Percentiles rank a stretch among this genome's conserved stretches.
These are phyloP conservation scores for Sisymbrium irio DNA, from an alignment of 345 rosid species.

Conservation along the genomic window DNA sequence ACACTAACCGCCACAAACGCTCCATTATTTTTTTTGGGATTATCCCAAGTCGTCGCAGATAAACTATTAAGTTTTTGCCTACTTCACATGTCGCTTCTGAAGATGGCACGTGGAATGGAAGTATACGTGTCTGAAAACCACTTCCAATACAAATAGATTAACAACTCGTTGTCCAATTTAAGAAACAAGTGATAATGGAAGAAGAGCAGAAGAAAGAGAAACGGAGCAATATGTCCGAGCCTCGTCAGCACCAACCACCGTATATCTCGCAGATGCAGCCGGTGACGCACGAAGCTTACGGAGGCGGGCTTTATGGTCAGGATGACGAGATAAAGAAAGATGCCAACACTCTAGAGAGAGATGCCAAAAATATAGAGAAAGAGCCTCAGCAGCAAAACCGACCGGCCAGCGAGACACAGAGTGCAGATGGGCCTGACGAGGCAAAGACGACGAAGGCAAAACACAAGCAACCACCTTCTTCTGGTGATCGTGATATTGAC, in stretches of 20 bases:
- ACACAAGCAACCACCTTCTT: conserved; percentile 50
- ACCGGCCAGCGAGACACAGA: conserved; percentile 62
- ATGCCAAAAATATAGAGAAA: background rate
- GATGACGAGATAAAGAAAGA: conserved; percentile 32
- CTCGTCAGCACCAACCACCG: conserved; percentile 42
- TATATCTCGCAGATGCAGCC: conserved; percentile 49
- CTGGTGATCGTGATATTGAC: conserved; percentile 59
- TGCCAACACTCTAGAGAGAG: background rate
- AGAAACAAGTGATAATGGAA: conserved; percentile 32
- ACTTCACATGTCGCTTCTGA: background rate
- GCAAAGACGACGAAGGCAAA: conserved; percentile 34
- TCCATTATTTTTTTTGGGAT: too few species aligned
- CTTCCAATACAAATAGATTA: background rate
- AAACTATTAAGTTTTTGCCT: background rate
- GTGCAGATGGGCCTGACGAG: conserved; percentile 56
- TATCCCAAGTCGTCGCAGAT: background rate
- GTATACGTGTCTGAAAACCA: background rate
- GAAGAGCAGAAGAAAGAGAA: conserved; percentile 26
- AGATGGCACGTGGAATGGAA: background rate
- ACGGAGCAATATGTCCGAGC: conserved; percentile 12
- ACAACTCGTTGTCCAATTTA: background rate
- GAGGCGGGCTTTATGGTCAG: conserved; percentile 59
- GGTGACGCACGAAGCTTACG: conserved; percentile 55
- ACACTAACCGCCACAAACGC: too few species aligned
- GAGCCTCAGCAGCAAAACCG: conserved; percentile 13